These are phyloP conservation scores for Colletotrichum euphorbiae DNA, from an alignment of 2,329 filamentous ascomycete species.

Conservation along the genomic window DNA sequence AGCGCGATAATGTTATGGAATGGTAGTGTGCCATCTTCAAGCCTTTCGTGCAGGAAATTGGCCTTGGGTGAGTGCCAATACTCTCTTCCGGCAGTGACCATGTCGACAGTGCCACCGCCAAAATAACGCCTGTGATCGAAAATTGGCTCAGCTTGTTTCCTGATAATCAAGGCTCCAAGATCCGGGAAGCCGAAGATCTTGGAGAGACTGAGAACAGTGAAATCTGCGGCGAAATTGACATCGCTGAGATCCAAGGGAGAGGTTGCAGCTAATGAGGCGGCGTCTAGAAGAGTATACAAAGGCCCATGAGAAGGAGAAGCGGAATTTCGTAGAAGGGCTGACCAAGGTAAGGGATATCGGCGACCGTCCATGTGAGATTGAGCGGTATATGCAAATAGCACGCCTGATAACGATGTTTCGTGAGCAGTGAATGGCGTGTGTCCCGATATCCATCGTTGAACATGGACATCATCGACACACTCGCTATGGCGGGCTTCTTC, in stretches of 20 bases:
- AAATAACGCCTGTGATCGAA: slow-evolving; percentile 83
- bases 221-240: slow-evolving; percentile 76
- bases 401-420: slow-evolving; percentile 44
- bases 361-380: slow-evolving; percentile 40
- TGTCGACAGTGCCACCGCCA: slow-evolving; percentile 93
- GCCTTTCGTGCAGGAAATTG: slow-evolving; percentile 77
- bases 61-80: slow-evolving; percentile 86
- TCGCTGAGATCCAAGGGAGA: slow-evolving; percentile 78
- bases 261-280: slow-evolving; percentile 83
- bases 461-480: slow-evolving; percentile 75
- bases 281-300: slow-evolving; percentile 59
- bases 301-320: background rate
- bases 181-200: slow-evolving; percentile 99
- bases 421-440: slow-evolving; percentile 46
- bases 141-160: slow-evolving; percentile 73
- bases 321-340: slow-evolving; percentile 51
- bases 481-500: slow-evolving; percentile 73
- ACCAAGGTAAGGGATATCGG: slow-evolving; percentile 69
- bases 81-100: slow-evolving; percentile 81
- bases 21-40: slow-evolving; percentile 93
- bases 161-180: slow-evolving; percentile 85
- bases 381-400: slow-evolving; percentile 46
- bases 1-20: slow-evolving; percentile 91
- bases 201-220: slow-evolving; percentile 88
- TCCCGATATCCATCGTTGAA: slow-evolving; percentile 72